Conservation (phyloP, 2,329 filamentous ascomycete species). For the Sporothrix protearum region DNA sequence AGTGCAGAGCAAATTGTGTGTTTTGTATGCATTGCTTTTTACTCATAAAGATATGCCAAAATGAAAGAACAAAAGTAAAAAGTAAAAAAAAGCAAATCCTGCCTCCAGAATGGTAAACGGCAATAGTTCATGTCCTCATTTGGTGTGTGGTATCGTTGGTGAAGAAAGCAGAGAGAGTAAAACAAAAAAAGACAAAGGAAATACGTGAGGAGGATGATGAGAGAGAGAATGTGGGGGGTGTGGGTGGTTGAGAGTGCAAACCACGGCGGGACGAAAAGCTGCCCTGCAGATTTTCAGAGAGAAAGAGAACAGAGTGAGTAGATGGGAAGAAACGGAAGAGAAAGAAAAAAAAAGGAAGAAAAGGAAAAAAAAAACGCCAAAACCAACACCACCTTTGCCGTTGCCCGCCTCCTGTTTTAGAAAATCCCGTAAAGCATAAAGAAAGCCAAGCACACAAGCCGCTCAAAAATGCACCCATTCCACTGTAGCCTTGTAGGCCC, state of each 20-base stretch:
- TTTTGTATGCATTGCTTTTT: neutral
- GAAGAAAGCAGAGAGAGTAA: neutral
- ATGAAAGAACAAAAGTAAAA: neutral
- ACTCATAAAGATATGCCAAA: neutral
- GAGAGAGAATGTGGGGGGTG: neutral
- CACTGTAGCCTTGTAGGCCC: no score
- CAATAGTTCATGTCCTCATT: slow-evolving; percentile 16
- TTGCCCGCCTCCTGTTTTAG: neutral
- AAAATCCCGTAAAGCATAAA: neutral
- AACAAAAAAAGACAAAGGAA: slow-evolving; percentile 8
- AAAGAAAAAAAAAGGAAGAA: neutral
- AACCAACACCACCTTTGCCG: neutral
- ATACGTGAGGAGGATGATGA: neutral
- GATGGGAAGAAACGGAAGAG: neutral
- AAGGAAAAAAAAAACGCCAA: neutral
- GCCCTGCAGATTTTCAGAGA: slow-evolving; percentile 12
- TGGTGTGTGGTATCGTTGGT: slow-evolving; percentile 17
- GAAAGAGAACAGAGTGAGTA: no score
- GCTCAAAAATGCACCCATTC: neutral
- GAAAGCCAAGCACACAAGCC: neutral
- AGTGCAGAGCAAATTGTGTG: neutral
- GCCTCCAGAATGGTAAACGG: neutral
- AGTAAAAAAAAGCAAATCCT: no score
- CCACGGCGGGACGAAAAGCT: slow-evolving; percentile 15
- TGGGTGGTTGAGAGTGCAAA: neutral